Conservation (phyloP, 1,284 basidiomycete genomes). For the Austropuccinia psidii region DNA sequence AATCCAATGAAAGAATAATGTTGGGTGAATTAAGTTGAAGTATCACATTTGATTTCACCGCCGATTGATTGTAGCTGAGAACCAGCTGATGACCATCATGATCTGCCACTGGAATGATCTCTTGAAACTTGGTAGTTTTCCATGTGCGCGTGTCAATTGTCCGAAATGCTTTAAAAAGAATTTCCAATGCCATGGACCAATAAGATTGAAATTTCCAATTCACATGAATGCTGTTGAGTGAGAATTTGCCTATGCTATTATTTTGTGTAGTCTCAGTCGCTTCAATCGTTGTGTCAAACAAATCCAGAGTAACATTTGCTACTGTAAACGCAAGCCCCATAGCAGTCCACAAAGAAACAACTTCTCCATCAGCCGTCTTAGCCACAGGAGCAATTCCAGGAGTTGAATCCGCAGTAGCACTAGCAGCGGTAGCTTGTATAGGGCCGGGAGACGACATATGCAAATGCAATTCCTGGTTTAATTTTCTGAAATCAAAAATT, state of each 20-base stretch:
- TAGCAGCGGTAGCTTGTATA: no score
- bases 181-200: constrained; percentile 74
- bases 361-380: constrained; percentile 53
- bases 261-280: constrained; percentile 60
- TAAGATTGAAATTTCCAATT: constrained; percentile 77
- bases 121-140: constrained; percentile 70
- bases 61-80: constrained; percentile 73
- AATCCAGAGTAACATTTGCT: constrained; percentile 71
- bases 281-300: constrained; percentile 69
- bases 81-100: constrained; percentile 91
- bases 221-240: constrained; percentile 69
- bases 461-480: constrained; percentile 11
- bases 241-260: constrained; percentile 76
- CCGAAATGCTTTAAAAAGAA: constrained; percentile 80
- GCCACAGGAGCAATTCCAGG: not conserved
- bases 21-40: constrained; percentile 88
- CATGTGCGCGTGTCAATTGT: constrained; percentile 81
- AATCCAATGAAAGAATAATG: constrained; percentile 88
- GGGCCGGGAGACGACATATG: no score
- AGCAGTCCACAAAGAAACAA: constrained; percentile 57
- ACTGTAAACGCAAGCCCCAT: constrained; percentile 72
- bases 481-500: constrained; percentile 52
- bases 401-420: no score
- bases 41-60: constrained; percentile 62
- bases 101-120: constrained; percentile 84